Conservation (phyloP, 129 eudicot species). For the Flaveria linearis region DNA sequence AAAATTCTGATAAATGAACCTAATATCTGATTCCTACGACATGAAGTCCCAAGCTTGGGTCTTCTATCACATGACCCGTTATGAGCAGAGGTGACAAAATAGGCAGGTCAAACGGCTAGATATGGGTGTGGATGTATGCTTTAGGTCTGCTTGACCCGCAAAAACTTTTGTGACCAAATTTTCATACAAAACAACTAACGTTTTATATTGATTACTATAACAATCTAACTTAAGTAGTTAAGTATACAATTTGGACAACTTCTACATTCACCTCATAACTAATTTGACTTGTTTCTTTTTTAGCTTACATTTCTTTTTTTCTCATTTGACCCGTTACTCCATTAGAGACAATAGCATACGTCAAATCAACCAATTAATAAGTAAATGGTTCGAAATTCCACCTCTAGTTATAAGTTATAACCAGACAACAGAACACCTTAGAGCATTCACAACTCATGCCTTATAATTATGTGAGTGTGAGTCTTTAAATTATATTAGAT, state of each 20-base stretch:
- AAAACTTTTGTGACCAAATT: not conserved
- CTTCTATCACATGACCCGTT: not conserved
- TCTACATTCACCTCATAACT: not conserved
- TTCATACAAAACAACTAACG: not conserved
- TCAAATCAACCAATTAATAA: not conserved
- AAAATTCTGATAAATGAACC: not conserved
- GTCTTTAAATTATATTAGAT: too few relatives aligned
- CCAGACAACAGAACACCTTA: not conserved
- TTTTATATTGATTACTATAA: not conserved
- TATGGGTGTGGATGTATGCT: too few relatives aligned
- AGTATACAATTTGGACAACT: not conserved
- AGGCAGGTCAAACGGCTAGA: not conserved
- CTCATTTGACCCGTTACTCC: not conserved
- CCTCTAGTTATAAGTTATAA: not conserved
- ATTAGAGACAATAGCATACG: not conserved
- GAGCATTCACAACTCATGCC: too few relatives aligned
- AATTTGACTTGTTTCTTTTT: not conserved
- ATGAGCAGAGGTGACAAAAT: not conserved
- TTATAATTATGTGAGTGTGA: too few relatives aligned
- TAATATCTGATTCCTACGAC: not conserved
- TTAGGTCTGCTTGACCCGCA: not conserved
- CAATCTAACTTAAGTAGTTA: not conserved
- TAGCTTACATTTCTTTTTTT: not conserved
- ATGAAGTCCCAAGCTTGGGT: not conserved
- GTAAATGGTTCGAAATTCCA: not conserved